phyloP scores from a whole-genome alignment of 2,329 filamentous ascomycete species.

The Bipolaris sorokiniana region DNA sequence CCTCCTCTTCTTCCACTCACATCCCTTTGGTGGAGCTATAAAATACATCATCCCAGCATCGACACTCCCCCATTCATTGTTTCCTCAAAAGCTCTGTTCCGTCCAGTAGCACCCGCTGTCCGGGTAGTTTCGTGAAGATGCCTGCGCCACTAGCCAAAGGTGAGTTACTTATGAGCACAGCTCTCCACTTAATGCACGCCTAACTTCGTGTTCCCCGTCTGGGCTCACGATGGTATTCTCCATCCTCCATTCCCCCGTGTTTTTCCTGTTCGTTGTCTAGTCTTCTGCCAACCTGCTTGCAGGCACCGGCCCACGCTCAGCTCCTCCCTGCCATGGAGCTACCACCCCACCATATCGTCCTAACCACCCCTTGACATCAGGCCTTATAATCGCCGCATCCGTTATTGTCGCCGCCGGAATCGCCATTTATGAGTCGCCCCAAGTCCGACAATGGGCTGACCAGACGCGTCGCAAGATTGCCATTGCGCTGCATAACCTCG shows the following conservation, averaged over 20 bases:
- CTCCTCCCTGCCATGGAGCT: slow-evolving; percentile 14
- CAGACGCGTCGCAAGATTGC: slow-evolving; percentile 67
- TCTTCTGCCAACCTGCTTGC: slow-evolving; percentile 42
- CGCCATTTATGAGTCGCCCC: slow-evolving; percentile 68
- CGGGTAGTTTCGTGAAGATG: slow-evolving; percentile 28
- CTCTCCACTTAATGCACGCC: slow-evolving; percentile 31
- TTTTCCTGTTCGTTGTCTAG: background rate
- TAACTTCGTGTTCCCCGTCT: slow-evolving; percentile 29
- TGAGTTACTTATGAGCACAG: slow-evolving; percentile 30
- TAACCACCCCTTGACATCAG: slow-evolving; percentile 51
- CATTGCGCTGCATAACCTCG: slow-evolving; percentile 63
- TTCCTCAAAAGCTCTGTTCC: background rate
- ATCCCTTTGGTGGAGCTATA: background rate
- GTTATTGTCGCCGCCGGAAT: slow-evolving; percentile 67
- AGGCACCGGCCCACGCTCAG: slow-evolving; percentile 33
- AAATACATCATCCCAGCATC: background rate
- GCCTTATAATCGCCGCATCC: slow-evolving; percentile 66
- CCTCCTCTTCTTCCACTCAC: slow-evolving; percentile 9
- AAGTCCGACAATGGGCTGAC: slow-evolving; percentile 67
- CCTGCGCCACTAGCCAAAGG: slow-evolving; percentile 52
- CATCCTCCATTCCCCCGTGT: background rate
- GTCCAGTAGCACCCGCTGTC: background rate
- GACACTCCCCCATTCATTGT: background rate
- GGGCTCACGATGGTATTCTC: background rate
- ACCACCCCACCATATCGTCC: slow-evolving; percentile 24